Evolutionary conservation across 1,284 basidiomycete species (phyloP).

Genomic region (Lignosus rhinocerotis): DNA sequence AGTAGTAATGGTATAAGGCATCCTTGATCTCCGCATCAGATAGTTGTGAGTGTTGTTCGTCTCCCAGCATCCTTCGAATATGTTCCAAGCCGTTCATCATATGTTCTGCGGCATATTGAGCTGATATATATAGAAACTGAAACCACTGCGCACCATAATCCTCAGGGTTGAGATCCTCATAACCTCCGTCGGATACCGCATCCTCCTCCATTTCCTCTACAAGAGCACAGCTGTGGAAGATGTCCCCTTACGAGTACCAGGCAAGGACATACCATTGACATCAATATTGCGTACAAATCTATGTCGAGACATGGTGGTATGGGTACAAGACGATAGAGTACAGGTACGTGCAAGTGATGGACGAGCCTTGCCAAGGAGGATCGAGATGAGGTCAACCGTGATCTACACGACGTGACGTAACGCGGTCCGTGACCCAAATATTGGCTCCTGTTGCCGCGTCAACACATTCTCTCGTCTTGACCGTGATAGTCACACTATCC

Average conservation of each 20-base stretch:
- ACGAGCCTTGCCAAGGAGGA: background rate
- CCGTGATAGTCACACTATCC: slow-evolving; percentile 1
- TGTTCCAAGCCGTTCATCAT: slow-evolving; percentile 71
- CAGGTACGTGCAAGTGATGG: slow-evolving; percentile 3
- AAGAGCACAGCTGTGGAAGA: slow-evolving; percentile 2
- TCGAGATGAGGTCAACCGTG: slow-evolving; percentile 13
- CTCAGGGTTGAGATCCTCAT: slow-evolving; percentile 69
- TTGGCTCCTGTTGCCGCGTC: background rate
- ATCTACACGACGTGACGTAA: slow-evolving; percentile 11
- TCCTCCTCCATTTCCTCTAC: slow-evolving; percentile 78
- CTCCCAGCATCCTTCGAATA: slow-evolving; percentile 69
- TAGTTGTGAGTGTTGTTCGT: slow-evolving; percentile 64
- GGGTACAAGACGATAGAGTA: slow-evolving; percentile 15
- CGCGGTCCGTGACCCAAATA: slow-evolving; percentile 8
- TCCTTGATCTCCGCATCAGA: slow-evolving; percentile 79
- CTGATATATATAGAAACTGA: background rate
- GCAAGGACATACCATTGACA: slow-evolving; percentile 64
- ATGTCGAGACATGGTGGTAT: slow-evolving; percentile 77
- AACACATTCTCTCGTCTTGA: background rate
- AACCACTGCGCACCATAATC: slow-evolving; percentile 53
- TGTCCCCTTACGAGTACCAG: background rate
- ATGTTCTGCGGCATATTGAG: slow-evolving; percentile 51
- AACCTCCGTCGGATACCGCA: slow-evolving; percentile 68
- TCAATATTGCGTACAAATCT: slow-evolving; percentile 89
- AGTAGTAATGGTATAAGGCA: slow-evolving; percentile 87